These are phyloP conservation scores for Dichotomopilus funicola DNA, from an alignment of 2,329 filamentous ascomycete genomes.

Conservation along the genomic window DNA sequence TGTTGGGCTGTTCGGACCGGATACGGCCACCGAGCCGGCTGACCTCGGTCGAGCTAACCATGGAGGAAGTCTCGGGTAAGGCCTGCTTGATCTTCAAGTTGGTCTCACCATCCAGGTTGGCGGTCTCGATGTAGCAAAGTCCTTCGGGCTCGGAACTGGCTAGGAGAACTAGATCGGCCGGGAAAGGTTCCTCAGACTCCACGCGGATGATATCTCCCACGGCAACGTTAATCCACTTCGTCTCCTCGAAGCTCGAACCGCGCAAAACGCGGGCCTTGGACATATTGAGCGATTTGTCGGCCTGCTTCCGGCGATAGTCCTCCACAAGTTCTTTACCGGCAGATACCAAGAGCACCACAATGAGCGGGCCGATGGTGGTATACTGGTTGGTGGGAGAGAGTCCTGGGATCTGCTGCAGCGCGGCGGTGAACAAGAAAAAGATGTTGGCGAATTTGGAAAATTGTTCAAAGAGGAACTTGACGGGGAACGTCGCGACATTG, in stretches of 20 bases:
- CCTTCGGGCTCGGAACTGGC: constrained; percentile 96
- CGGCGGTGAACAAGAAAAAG: constrained; percentile 97
- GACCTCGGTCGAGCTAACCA: constrained; percentile 82
- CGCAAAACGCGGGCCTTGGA: constrained; percentile 77
- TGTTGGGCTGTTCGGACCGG: constrained; percentile 95
- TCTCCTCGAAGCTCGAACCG: constrained; percentile 76
- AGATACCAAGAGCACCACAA: constrained; percentile 87
- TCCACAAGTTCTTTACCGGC: constrained; percentile 92
- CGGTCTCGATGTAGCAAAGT: constrained; percentile 96
- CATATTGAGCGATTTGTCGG: constrained; percentile 80
- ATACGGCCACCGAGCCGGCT: constrained; percentile 79
- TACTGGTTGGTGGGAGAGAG: constrained; percentile 93
- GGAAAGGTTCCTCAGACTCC: constrained; percentile 91
- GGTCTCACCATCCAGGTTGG: constrained; percentile 94
- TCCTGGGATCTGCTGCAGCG: constrained; percentile 87
- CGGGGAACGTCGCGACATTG: constrained; percentile 85
- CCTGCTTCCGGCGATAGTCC: constrained; percentile 82
- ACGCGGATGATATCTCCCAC: constrained; percentile 92
- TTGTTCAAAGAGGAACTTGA: constrained; percentile 96
- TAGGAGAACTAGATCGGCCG: constrained; percentile 84
- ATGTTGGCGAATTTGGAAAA: constrained; percentile 99
- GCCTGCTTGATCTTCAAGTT: constrained; percentile 99
- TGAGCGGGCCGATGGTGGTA: constrained; percentile 91
- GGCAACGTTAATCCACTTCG: constrained; percentile 87
- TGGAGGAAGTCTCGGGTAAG: constrained; percentile 79